A percentile compares a stretch with the other conserved stretches of the same genome.
These are phyloP conservation scores for Trichoderma gracile DNA, from an alignment of 2,329 filamentous ascomycete genomes.

Conservation along the genomic window DNA sequence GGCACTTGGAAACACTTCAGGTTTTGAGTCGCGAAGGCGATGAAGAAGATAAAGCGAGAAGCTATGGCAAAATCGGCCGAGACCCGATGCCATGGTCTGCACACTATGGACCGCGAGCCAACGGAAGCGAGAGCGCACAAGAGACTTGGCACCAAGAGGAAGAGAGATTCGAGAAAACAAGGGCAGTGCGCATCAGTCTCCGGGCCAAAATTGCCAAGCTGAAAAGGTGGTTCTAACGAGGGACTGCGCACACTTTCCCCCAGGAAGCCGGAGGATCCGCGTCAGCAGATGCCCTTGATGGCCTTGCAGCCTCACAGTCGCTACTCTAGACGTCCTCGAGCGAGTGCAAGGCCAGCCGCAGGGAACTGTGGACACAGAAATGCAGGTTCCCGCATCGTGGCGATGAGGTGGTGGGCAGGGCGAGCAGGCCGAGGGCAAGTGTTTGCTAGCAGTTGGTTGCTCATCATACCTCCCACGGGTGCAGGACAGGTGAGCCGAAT, in stretches of 20 bases:
- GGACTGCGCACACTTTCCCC: neutral
- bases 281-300: neutral
- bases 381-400: constrained; percentile 19
- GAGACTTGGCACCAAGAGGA: neutral
- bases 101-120: neutral
- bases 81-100: neutral
- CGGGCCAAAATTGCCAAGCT: neutral
- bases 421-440: neutral
- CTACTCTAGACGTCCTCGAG: neutral
- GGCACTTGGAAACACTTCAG: constrained; percentile 15
- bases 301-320: neutral
- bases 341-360: neutral
- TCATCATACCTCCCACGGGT: neutral
- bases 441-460: neutral
- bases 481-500: neutral
- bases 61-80: neutral
- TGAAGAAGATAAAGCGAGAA: constrained; percentile 1
- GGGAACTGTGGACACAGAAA: constrained; percentile 17
- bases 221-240: neutral
- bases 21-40: constrained; percentile 21
- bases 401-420: neutral
- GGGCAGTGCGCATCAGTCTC: neutral
- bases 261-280: neutral
- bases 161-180: neutral
- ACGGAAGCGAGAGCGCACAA: constrained; percentile 11